Evolutionary conservation across 208 protist species (phyloP), one percentile per base, ranked within the genome.

Genomic region (Leishmania aethiopica): DNA sequence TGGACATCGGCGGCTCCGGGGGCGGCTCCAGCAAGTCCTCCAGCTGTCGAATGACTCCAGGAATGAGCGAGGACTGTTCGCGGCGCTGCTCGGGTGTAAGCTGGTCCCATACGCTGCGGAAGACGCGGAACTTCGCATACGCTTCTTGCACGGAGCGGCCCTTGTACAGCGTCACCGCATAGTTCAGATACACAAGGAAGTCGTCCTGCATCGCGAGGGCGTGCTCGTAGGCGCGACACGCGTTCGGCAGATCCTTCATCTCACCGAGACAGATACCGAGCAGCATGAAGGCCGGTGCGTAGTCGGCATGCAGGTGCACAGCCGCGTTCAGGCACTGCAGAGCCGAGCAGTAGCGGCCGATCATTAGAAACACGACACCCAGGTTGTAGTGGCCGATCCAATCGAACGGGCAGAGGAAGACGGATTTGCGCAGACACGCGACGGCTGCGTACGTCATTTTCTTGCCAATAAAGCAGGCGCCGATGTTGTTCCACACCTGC

Each of bases 401-500:
- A 72, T 99, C 98, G 70, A 99, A 98, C 1, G 99, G 98, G 42
- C 88, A 83, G 10, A 99, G 83, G 74, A 98, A 94, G 28, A 98
- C 70, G 8, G 99, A 97, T 75, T 96, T 97, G 74, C 99, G 97
- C 51, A 99, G 90, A 84, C 98, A 99, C 17, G 98, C 92, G 19
- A 99, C 95, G 55, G 98, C 96, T 11, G 98, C 95, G 66, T 99
- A 93, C 79, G 93, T 86, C 80, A 98, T 98, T 19, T 96, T 79
- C 85, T 99, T 99, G 45, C 90, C 93, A 79, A 99, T 99, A 82
- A 99, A 99, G 87, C 98, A 99, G 83, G 99, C 98, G 19, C 98
- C 99, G 60, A 99, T 95, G 88, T 99, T 99, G 89, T 99, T 99
- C 98, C 99, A 99, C 74, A 99, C 92, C 83, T 98, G 96, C 37